Percentiles rank a stretch among this genome's conserved stretches.
phyloP scores from a whole-genome alignment of 495 filamentous ascomycete species.

The Neurospora pannonica region DNA sequence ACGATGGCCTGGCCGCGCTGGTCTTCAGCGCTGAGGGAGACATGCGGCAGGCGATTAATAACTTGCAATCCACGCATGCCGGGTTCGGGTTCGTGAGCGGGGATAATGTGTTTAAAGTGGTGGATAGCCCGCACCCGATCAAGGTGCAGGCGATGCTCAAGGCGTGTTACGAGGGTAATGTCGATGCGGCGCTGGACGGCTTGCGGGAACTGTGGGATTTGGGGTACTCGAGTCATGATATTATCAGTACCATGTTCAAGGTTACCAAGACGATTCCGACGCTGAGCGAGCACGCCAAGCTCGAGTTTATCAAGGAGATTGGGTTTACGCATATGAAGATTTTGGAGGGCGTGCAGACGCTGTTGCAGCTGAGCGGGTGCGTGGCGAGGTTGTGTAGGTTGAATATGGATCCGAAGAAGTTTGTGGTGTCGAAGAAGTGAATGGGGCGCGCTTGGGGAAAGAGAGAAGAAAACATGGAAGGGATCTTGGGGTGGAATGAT shows the following conservation, averaged over 20 bases:
- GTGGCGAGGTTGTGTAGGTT: constrained; percentile 82
- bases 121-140: constrained; percentile 93
- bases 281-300: constrained; percentile 83
- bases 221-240: constrained; percentile 93
- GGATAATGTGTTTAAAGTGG: constrained; percentile 97
- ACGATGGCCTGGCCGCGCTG: constrained; percentile 89
- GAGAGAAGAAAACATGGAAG: not conserved
- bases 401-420: constrained; percentile 90
- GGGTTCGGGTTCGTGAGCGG: constrained; percentile 95
- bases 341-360: constrained; percentile 87
- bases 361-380: constrained; percentile 87
- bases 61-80: constrained; percentile 88
- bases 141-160: constrained; percentile 98
- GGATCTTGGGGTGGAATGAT: not conserved
- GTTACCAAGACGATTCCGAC: constrained; percentile 91
- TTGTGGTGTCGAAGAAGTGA: constrained; percentile 44
- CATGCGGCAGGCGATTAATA: constrained; percentile 99
- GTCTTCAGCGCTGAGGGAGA: constrained; percentile 97
- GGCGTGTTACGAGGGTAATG: constrained; percentile 83
- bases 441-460: not conserved
- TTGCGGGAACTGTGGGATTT: constrained; percentile 89
- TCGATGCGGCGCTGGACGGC: constrained; percentile 77
- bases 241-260: constrained; percentile 97
- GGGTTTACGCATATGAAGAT: constrained; percentile 99
- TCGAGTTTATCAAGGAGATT: constrained; percentile 96